Evolutionary conservation across 1,139 yeast species (phyloP).

Genomic region (Blastobotrys ciferrii): DNA sequence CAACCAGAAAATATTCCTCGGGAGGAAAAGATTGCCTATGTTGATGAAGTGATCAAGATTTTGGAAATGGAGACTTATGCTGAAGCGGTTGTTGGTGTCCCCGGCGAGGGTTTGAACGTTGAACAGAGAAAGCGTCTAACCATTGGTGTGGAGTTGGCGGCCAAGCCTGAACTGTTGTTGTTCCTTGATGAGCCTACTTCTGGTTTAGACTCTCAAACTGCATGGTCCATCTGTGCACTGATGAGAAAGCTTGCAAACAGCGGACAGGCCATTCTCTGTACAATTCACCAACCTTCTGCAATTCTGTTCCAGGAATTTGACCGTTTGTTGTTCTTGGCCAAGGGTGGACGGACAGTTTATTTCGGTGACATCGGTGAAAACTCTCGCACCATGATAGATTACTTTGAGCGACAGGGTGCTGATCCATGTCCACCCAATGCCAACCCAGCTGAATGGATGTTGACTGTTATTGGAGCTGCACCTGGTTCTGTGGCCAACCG

Average conservation of each 20-base stretch:
- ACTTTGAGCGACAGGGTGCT: conserved; percentile 71
- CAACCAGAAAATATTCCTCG: conserved; percentile 48
- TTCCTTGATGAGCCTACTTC: conserved; percentile 93
- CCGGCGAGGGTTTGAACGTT: conserved; percentile 72
- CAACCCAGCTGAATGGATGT: conserved; percentile 84
- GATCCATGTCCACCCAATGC: conserved; percentile 62
- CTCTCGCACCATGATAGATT: conserved; percentile 57
- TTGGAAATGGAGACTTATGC: conserved; percentile 58
- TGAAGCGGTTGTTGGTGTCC: conserved; percentile 62
- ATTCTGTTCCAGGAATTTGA: conserved; percentile 74
- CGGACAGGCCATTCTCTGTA: conserved; percentile 82
- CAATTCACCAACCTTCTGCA: conserved; percentile 84
- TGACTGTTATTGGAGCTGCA: conserved; percentile 76
- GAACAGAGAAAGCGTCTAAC: conserved; percentile 85
- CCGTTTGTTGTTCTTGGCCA: conserved; percentile 65
- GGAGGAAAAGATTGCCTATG: conserved; percentile 51
- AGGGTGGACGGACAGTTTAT: conserved; percentile 77
- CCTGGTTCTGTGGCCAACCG: conserved; percentile 68
- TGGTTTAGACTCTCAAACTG: conserved; percentile 89
- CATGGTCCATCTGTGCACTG: conserved; percentile 79
- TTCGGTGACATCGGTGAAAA: conserved; percentile 75
- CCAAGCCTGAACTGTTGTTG: conserved; percentile 75
- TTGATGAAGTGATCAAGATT: conserved; percentile 52
- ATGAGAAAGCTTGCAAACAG: conserved; percentile 71
- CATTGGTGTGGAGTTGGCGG: conserved; percentile 83